A percentile compares a stretch with the other conserved stretches of the same genome.
phyloP scores from a whole-genome alignment of 768 basidiomycete genomes.

The Suillus decipiens region DNA sequence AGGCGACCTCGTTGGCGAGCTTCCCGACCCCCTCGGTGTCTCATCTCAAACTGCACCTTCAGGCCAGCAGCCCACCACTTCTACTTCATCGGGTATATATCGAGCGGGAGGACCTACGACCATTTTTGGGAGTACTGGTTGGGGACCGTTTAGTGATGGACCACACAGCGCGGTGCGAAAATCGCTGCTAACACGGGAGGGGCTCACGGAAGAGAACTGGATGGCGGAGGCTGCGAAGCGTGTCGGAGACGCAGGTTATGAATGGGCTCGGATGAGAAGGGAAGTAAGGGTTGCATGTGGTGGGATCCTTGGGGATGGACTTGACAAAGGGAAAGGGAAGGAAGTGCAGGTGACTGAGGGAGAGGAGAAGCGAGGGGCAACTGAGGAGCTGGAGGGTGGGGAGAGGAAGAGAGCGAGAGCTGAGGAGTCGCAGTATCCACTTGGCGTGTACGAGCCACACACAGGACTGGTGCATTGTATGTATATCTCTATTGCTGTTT shows the following conservation, averaged over 20 bases:
- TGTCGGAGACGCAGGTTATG: slow-evolving; percentile 60
- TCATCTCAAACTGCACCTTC: slow-evolving; percentile 45
- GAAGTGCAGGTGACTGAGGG: slow-evolving; percentile 31
- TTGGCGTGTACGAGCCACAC: slow-evolving; percentile 85
- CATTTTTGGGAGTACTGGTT: slow-evolving; percentile 80
- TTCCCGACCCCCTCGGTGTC: slow-evolving; percentile 69
- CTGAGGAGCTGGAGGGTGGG: slow-evolving; percentile 23
- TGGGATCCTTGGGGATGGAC: slow-evolving; percentile 40
- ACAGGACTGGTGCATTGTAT: slow-evolving; percentile 72
- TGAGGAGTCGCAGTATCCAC: slow-evolving; percentile 42
- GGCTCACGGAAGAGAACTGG: slow-evolving; percentile 90
- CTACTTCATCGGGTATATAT: slow-evolving; percentile 60
- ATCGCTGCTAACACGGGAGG: slow-evolving; percentile 73
- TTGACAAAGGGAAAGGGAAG: slow-evolving; percentile 33
- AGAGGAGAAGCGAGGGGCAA: slow-evolving; percentile 30
- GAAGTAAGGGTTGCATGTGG: slow-evolving; percentile 55
- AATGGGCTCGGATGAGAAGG: slow-evolving; percentile 60
- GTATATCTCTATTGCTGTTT: slow-evolving; percentile 27
- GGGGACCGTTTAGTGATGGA: slow-evolving; percentile 88
- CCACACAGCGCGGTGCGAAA: slow-evolving; percentile 85
- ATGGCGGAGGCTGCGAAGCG: slow-evolving; percentile 78
- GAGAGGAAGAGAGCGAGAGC: slow-evolving; percentile 26
- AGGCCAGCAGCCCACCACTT: slow-evolving; percentile 28
- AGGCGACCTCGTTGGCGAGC: slow-evolving; percentile 80
- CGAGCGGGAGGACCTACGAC: slow-evolving; percentile 93